These are phyloP conservation scores for Phanerochaete carnosa DNA, from an alignment of 768 basidiomycete genomes.

Conservation along the genomic window DNA sequence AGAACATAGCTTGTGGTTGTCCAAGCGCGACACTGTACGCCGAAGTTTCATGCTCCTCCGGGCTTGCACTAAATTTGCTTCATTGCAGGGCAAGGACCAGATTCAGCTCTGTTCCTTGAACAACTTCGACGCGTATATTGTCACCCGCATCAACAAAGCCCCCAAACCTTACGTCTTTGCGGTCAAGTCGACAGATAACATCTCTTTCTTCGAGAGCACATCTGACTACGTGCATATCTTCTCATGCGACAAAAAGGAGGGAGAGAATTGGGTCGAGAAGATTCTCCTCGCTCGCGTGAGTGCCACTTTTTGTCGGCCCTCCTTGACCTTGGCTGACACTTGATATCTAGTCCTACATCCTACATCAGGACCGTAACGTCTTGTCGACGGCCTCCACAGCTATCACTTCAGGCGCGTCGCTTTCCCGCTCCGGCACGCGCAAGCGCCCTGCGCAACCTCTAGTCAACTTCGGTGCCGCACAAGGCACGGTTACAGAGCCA, in stretches of 20 bases:
- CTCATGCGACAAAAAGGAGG: constrained; percentile 70
- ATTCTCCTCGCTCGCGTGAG: constrained; percentile 81
- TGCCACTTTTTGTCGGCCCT: background rate
- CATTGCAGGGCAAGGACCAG: constrained; percentile 77
- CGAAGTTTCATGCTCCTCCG: constrained; percentile 1
- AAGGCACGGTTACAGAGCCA: constrained; percentile 20
- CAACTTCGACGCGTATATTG: constrained; percentile 83
- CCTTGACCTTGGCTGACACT: constrained; percentile 10
- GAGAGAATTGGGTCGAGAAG: constrained; percentile 73
- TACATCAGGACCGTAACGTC: constrained; percentile 76
- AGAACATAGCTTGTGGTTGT: constrained; percentile 82
- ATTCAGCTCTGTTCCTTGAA: constrained; percentile 78
- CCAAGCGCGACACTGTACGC: constrained; percentile 82
- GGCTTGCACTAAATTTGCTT: background rate
- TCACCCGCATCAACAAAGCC: constrained; percentile 73
- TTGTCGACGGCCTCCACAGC: constrained; percentile 45
- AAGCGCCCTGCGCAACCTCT: constrained; percentile 46
- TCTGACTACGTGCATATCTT: constrained; percentile 89
- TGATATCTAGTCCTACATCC: constrained; percentile 66
- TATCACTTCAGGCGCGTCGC: constrained; percentile 23
- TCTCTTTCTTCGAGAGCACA: constrained; percentile 82
- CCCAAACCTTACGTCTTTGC: constrained; percentile 87
- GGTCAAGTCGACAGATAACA: constrained; percentile 84
- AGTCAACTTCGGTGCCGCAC: constrained; percentile 42
- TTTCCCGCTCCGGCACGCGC: constrained; percentile 35